Evolutionary conservation across 2,329 filamentous ascomycete genomes (phyloP).

Genomic region (Neophaeococcomyces aloes): DNA sequence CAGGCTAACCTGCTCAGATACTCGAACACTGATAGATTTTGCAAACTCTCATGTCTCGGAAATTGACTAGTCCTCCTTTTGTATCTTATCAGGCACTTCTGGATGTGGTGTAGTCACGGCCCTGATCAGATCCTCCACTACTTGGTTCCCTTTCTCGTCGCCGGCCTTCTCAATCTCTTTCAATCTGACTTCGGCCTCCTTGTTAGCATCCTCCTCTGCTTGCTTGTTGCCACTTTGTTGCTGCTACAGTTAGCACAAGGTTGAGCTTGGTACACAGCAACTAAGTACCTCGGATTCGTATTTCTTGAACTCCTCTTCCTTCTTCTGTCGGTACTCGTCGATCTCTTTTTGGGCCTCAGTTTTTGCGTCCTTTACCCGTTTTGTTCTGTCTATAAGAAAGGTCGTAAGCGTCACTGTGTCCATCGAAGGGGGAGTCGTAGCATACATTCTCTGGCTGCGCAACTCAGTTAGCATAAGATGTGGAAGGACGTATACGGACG

Average conservation of each 20-base stretch:
- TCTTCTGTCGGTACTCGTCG: slow-evolving; percentile 76
- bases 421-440: slow-evolving; percentile 5
- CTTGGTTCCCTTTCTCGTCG: slow-evolving; percentile 65
- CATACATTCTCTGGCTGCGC: slow-evolving; percentile 74
- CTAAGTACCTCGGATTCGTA: slow-evolving; percentile 68
- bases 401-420: slow-evolving; percentile 9
- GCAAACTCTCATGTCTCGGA: background rate
- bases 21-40: background rate
- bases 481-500: slow-evolving; percentile 10
- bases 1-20: background rate
- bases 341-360: slow-evolving; percentile 97
- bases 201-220: slow-evolving; percentile 66
- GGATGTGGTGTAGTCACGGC: slow-evolving; percentile 81
- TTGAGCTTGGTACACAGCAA: background rate
- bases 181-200: slow-evolving; percentile 71
- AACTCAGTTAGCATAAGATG: slow-evolving; percentile 25
- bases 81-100: slow-evolving; percentile 43
- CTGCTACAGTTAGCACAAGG: slow-evolving; percentile 38
- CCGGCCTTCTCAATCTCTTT: slow-evolving; percentile 72
- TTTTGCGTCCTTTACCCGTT: slow-evolving; percentile 92
- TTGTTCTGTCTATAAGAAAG: slow-evolving; percentile 65
- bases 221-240: slow-evolving; percentile 85
- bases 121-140: slow-evolving; percentile 70
- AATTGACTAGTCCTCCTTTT: slow-evolving; percentile 15
- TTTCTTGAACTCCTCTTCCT: slow-evolving; percentile 90